These are phyloP conservation scores for Trifolium dubium DNA, from an alignment of 306 rosid species.

Conservation along the genomic window DNA sequence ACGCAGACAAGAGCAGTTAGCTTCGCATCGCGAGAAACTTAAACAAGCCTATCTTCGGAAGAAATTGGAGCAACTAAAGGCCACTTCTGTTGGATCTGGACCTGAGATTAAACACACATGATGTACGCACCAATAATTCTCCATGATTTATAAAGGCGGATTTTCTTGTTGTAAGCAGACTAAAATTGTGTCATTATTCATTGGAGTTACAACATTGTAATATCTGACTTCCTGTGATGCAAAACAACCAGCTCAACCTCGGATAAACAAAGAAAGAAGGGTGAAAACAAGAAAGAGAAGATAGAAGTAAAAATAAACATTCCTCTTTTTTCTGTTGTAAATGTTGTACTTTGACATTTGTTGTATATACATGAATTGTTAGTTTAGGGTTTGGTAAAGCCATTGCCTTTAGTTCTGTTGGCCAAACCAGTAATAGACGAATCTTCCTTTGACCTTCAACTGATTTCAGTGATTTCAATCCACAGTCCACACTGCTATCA, in stretches of 20 bases:
- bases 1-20: constrained; percentile 76
- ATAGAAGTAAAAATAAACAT: constrained; percentile 7
- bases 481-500: neutral
- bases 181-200: neutral
- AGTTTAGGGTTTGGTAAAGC: constrained; percentile 4
- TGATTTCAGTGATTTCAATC: neutral
- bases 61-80: constrained; percentile 76
- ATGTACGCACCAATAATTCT: neutral
- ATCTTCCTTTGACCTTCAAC: constrained; percentile 2
- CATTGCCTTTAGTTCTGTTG: neutral
- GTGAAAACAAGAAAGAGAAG: neutral
- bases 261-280: neutral
- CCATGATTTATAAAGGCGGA: constrained; percentile 18
- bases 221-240: constrained; percentile 20
- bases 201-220: constrained; percentile 8
- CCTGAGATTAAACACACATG: constrained; percentile 45
- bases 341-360: constrained; percentile 32
- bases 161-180: constrained; percentile 6
- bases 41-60: constrained; percentile 86
- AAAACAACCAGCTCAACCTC: constrained; percentile 2
- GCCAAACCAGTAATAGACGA: neutral
- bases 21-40: constrained; percentile 76
- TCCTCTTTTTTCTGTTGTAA: constrained; percentile 22
- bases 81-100: constrained; percentile 60
- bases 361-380: constrained; percentile 4